Evolutionary conservation across 257 asterid species (phyloP).

Genomic region (Paulownia fortunei): DNA sequence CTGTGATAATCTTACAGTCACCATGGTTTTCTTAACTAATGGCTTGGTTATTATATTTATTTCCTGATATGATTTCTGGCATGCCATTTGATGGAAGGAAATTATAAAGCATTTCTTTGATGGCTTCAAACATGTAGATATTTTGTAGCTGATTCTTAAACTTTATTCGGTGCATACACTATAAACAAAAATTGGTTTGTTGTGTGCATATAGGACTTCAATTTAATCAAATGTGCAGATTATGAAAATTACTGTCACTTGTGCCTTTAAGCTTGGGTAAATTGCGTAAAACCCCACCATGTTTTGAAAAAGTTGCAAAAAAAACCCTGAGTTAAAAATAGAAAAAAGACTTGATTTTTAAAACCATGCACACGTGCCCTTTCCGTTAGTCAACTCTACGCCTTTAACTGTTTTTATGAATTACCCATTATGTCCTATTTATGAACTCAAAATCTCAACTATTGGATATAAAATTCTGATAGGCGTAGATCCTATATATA

Average conservation of each 20-base stretch:
- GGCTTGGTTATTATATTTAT: not conserved
- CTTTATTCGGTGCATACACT: not conserved
- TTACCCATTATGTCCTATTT: no score
- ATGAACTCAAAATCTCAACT: no score
- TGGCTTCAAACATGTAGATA: not conserved
- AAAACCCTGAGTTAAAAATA: no score
- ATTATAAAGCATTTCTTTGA: not conserved
- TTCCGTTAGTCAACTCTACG: no score
- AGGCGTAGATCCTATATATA: no score
- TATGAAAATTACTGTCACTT: not conserved
- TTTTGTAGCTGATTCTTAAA: not conserved
- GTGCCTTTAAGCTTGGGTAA: not conserved
- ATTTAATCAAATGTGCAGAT: not conserved
- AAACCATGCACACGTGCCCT: no score
- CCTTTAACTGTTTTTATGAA: no score
- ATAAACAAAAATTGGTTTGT: not conserved
- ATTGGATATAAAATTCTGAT: no score
- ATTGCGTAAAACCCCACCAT: not conserved
- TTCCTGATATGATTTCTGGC: not conserved
- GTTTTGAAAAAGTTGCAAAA: not conserved
- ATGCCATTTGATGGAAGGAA: conserved; percentile 14
- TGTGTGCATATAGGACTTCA: not conserved
- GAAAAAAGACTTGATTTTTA: no score
- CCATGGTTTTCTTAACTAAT: not conserved
- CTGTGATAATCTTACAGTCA: conserved; percentile 17